Conservation (phyloP, 495 filamentous ascomycete genomes). For the Stereocaulon alpinum region DNA sequence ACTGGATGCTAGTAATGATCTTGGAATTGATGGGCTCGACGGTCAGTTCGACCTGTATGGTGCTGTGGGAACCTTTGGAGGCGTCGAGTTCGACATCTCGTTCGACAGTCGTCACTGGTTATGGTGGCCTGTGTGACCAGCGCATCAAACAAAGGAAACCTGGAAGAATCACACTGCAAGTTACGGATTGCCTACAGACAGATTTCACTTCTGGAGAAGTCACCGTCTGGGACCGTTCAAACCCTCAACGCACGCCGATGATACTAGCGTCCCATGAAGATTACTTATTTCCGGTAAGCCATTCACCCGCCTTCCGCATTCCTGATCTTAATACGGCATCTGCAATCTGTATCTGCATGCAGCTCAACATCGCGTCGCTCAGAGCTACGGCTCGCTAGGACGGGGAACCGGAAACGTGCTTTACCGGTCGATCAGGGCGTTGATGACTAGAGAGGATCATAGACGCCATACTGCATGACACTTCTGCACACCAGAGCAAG, state of each 20-base stretch:
- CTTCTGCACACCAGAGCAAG: conserved; percentile 4
- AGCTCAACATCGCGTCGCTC: conserved; percentile 7
- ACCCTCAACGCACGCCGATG: neutral
- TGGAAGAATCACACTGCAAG: neutral
- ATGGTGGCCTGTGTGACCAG: conserved; percentile 27
- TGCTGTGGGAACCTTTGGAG: conserved; percentile 66
- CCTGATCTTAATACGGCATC: conserved; percentile 7
- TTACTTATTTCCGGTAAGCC: conserved; percentile 8
- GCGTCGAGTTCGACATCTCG: conserved; percentile 58
- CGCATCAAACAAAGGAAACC: neutral
- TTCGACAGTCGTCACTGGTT: conserved; percentile 46
- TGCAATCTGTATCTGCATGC: conserved; percentile 6
- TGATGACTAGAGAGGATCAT: neutral
- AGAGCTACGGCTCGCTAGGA: conserved; percentile 17
- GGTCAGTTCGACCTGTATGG: conserved; percentile 73
- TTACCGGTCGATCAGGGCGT: conserved; percentile 20
- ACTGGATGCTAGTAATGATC: conserved; percentile 54
- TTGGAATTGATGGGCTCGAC: conserved; percentile 60
- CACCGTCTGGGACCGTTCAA: neutral
- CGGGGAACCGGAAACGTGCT: conserved; percentile 20
- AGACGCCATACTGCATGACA: conserved; percentile 9
- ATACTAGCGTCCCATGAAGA: neutral
- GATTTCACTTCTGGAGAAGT: too few species aligned
- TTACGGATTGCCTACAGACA: neutral
- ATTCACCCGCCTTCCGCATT: conserved; percentile 6